Base-by-base conservation (phyloP, 2,329 filamentous ascomycete species). In the Trichoderma sp. region DNA sequence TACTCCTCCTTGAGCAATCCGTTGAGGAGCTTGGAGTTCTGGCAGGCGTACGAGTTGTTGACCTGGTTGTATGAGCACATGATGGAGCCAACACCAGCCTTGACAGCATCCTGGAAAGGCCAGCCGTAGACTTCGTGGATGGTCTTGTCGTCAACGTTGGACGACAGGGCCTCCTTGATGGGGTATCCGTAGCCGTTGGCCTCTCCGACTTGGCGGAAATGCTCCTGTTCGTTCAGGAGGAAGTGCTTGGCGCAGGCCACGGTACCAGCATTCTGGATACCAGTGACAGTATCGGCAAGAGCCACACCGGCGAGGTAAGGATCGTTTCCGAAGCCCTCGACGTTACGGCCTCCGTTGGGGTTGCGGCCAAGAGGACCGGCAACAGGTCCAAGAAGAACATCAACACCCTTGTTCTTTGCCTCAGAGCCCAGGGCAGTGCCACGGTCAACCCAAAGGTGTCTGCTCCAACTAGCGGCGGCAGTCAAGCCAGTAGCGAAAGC, bases 201-300 rank as follows among this genome's bases (percentile, higher is more conserved):
- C 78, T 90, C 88, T 26, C 83, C 79, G 0, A 83, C 83, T 77
- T 92, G 89, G 73, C 92, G 89, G 86, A 93, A 94, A 77, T 92
- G 91, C 80, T 94, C 92, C 83, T 94, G 93, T 81, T 93, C 92
- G 76, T 95, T 93, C 63, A 83, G 87, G 72, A 93, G 88, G 79
- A 85, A 92, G 79, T 95, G 92, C 85, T 95, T 95, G 61, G 92
- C 91, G 77, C 92, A 94, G 73, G 94, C 93, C 82, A 97, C 92
- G 68, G 95, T 89, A 79, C 93, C 93, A 15, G 91, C 90, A 77
- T 91, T 88, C 80, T 97, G 94, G 58, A 97, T 95, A 73, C 94
- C 94, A 78, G 89, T 87, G 73, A 97, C 87, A 1, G 91, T 93
- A 78, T 92, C 86, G 47, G 89, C 89, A 75, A 95, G 91, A 69